Base-by-base conservation (phyloP, 352 stramenopile species). In the Phytophthora rubi region DNA sequence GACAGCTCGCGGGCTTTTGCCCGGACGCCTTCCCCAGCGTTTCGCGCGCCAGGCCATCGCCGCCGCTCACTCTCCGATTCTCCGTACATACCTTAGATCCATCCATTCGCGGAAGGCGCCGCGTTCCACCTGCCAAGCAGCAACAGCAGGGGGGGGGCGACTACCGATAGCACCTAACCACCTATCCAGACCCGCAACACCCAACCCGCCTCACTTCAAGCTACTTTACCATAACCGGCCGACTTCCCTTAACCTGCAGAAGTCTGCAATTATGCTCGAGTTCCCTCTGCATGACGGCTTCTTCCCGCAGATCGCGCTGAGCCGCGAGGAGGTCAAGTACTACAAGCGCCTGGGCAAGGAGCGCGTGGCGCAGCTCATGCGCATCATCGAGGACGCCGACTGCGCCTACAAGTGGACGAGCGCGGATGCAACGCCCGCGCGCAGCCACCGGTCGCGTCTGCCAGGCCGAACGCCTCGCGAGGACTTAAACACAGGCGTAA, bases 311-410 rank as follows among this genome's bases (percentile, higher is more conserved):
- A 81, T 96, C 56, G 80, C 82, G 51, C 72, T 96, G 6, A 79
- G 74, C 44, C 77, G 79, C 33, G 85, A 93, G 32, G 86, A 96
- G 55, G 73, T 94, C 18, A 75, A 81, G 18, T 85, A 89, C 65
- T 94, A 94, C 71, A 88, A 89, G 53, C 86, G 86, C 12, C 68
- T 93, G 48, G 83, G 85, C 55, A 93, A 90, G 70, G 83, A 93
- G 65, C 85, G 87, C 18, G 73, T 94, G 32, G 74, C 79, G 23
- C 81, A 92, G 59, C 81, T 94, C 57, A 80, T 91, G 53, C 85
- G 86, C 52, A 90, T 94, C 65, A 84, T 92, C 65, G 82, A 94
- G 42, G 85, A 92, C 61, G 84, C 86, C 64, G 86, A 92, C 62
- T 86, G 79, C 59, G 83, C 80, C 7, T 92, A 92, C 77, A 94